Conservation (phyloP, 2,329 filamentous ascomycete genomes). For the Fusarium redolens region DNA sequence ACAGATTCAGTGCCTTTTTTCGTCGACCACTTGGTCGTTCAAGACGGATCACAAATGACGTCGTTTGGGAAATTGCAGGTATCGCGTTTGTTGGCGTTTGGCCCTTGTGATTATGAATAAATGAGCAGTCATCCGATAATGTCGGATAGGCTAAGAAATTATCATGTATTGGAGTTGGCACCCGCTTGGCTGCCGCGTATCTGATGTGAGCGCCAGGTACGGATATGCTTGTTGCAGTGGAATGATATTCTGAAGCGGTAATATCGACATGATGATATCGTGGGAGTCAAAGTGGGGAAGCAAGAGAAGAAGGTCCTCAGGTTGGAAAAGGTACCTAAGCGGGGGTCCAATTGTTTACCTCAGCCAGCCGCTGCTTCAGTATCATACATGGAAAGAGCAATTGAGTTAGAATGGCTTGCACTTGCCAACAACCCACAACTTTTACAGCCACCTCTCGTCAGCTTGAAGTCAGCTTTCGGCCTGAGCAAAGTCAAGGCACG, state of each 20-base stretch:
- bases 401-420: slow-evolving; percentile 25
- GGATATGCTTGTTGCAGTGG: background rate
- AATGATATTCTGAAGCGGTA: background rate
- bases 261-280: background rate
- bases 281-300: background rate
- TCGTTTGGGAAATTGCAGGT: background rate
- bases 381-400: background rate
- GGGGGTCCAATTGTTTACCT: background rate
- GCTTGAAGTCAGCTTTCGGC: slow-evolving; percentile 37
- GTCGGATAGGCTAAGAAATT: background rate
- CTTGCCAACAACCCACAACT: slow-evolving; percentile 1
- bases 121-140: background rate
- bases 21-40: slow-evolving; percentile 11
- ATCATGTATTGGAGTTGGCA: background rate
- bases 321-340: background rate
- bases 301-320: background rate
- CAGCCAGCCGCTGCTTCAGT: slow-evolving; percentile 21
- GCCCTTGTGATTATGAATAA: background rate
- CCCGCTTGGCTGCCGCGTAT: background rate
- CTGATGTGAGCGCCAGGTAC: background rate
- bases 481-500: slow-evolving; percentile 12
- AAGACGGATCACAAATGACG: background rate
- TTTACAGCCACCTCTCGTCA: slow-evolving; percentile 36
- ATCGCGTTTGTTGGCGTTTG: background rate
- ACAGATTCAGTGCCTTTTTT: background rate